phyloP scores from a whole-genome alignment of 805 yeast species.

The Ascoidea rubescens region DNA sequence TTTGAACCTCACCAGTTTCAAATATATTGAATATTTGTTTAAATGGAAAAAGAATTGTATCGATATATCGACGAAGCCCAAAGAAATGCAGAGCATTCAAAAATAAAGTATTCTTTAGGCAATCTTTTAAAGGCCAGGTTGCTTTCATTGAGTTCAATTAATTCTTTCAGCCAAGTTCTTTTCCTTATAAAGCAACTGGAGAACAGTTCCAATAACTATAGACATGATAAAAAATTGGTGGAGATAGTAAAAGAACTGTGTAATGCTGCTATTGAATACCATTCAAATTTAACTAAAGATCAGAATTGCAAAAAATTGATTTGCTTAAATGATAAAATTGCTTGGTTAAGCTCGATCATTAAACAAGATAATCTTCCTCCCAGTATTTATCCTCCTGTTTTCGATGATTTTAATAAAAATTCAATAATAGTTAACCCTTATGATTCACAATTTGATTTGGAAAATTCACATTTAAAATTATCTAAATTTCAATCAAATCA shows the following conservation, averaged over 20 bases:
- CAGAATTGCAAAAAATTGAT: background rate
- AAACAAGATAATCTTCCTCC: background rate
- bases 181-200: background rate
- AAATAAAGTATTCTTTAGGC: background rate
- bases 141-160: background rate
- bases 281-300: background rate
- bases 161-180: background rate
- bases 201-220: background rate
- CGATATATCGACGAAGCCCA: background rate
- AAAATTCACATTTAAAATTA: background rate
- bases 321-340: background rate
- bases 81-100: background rate
- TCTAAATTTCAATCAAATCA: slow-evolving; percentile 1
- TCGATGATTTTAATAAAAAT: background rate
- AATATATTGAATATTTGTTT: background rate
- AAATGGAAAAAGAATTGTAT: background rate
- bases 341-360: slow-evolving; percentile 7
- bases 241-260: background rate
- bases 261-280: background rate
- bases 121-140: background rate
- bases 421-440: background rate
- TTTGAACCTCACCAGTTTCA: too few relatives aligned
- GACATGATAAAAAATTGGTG: background rate
- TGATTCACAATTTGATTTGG: background rate
- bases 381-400: slow-evolving; percentile 5